Evolutionary conservation across 2,329 filamentous ascomycete genomes (phyloP).

Genomic region (Davidsoniella neocaledoniae): DNA sequence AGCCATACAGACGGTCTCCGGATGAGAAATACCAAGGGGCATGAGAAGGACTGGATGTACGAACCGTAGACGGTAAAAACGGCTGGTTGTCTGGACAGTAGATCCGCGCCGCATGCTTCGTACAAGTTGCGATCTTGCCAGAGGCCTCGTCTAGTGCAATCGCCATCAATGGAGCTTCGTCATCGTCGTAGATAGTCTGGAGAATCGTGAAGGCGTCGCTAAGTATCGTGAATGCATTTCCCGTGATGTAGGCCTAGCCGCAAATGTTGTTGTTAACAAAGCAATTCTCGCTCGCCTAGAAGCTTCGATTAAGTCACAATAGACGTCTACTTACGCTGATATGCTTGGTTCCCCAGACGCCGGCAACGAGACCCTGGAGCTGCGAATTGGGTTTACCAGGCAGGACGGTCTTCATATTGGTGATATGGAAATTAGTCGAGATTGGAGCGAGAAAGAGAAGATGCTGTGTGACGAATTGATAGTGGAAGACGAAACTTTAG

Average conservation of each 20-base stretch:
- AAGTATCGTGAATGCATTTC: slow-evolving; percentile 73
- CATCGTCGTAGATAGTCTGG: slow-evolving; percentile 82
- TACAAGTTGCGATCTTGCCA: slow-evolving; percentile 71
- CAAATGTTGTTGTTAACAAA: background rate
- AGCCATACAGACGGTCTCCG: background rate
- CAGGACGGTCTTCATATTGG: slow-evolving; percentile 59
- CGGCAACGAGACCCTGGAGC: slow-evolving; percentile 61
- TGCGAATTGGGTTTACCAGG: slow-evolving; percentile 63
- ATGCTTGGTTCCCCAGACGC: slow-evolving; percentile 54
- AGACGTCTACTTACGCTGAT: slow-evolving; percentile 43
- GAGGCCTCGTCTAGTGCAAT: slow-evolving; percentile 66
- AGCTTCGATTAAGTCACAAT: background rate
- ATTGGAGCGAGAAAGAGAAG: background rate
- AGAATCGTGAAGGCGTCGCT: slow-evolving; percentile 56
- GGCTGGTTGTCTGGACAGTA: slow-evolving; percentile 48
- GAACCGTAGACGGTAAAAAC: slow-evolving; percentile 4
- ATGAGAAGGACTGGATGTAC: background rate
- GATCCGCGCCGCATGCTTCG: slow-evolving; percentile 48
- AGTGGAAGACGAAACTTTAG: too few relatives aligned
- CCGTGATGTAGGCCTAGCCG: slow-evolving; percentile 68
- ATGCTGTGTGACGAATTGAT: too few relatives aligned
- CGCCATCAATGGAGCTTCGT: slow-evolving; percentile 50
- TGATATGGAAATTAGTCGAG: background rate
- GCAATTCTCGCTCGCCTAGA: background rate
- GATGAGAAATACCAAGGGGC: background rate